phyloP scores from a whole-genome alignment of 164 flowering plant species.

The Annona cherimola region DNA sequence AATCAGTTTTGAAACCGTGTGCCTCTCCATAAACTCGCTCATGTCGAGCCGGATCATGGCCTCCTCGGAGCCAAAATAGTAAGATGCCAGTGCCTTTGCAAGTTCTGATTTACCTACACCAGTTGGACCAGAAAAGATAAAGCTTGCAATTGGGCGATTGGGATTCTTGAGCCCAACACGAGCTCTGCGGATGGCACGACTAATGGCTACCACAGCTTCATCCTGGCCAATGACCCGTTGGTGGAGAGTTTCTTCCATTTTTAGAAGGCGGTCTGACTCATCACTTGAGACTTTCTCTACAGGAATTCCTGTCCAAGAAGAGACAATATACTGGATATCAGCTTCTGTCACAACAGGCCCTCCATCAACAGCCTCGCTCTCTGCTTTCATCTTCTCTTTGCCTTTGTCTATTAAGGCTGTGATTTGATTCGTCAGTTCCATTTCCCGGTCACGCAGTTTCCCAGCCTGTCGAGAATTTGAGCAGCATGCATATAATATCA shows the following conservation, averaged over 20 bases:
- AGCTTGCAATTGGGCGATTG: constrained; percentile 29
- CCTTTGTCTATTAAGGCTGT: constrained; percentile 14
- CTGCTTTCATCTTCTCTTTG: constrained; percentile 13
- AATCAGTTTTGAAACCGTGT: constrained; percentile 18
- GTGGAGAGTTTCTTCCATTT: constrained; percentile 24
- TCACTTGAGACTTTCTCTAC: constrained; percentile 18
- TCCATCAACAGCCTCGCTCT: constrained; percentile 9
- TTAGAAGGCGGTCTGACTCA: constrained; percentile 23
- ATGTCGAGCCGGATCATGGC: constrained; percentile 25
- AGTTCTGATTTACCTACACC: constrained; percentile 31
- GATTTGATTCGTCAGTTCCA: constrained; percentile 15
- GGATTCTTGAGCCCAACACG: constrained; percentile 34
- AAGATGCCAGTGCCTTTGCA: constrained; percentile 22
- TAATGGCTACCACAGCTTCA: constrained; percentile 32
- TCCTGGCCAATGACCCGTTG: constrained; percentile 28
- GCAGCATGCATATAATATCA: neutral
- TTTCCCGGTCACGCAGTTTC: constrained; percentile 51
- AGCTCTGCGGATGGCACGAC: constrained; percentile 31
- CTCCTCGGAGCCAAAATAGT: constrained; percentile 22
- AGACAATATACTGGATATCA: constrained; percentile 24
- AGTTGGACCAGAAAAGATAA: constrained; percentile 42
- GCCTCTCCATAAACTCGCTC: constrained; percentile 21
- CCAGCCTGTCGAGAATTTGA: constrained; percentile 45
- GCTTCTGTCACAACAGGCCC: constrained; percentile 21
- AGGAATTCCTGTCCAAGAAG: constrained; percentile 36